A percentile compares a stretch with the other conserved stretches of the same genome.
phyloP scores from a whole-genome alignment of 495 filamentous ascomycete species.

The Aspergillus panamensis region DNA sequence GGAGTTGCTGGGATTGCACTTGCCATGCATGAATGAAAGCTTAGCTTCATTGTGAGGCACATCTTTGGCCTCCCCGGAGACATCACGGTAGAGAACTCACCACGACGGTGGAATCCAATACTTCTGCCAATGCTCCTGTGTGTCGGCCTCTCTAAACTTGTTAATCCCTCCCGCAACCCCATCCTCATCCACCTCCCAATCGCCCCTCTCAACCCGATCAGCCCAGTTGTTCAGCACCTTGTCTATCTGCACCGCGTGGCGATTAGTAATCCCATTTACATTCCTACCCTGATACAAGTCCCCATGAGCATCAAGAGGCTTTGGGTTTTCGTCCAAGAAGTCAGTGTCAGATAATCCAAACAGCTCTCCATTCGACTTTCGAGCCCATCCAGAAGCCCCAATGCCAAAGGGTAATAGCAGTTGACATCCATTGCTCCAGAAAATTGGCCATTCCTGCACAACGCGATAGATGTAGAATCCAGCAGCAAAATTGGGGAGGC shows the following conservation, averaged over 20 bases:
- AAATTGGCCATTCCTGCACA: conserved; percentile 8
- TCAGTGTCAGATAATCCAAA: conserved; percentile 5
- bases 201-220: conserved; percentile 34
- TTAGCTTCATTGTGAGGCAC: no score
- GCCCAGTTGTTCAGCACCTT: conserved; percentile 28
- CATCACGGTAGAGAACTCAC: conserved; percentile 16
- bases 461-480: conserved; percentile 12
- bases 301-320: conserved; percentile 6
- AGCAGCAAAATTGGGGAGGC: conserved; percentile 8
- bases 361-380: conserved; percentile 9
- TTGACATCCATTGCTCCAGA: conserved; percentile 15
- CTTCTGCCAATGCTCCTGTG: conserved; percentile 26
- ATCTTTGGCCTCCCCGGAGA: no score
- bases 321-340: conserved; percentile 3
- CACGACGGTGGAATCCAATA: conserved; percentile 34
- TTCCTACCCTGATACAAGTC: conserved; percentile 13
- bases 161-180: conserved; percentile 41
- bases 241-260: conserved; percentile 11
- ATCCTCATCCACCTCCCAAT: conserved; percentile 39
- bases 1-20: no score
- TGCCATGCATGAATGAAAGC: no score
- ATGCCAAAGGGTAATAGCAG: conserved; percentile 12
- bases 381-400: conserved; percentile 10
- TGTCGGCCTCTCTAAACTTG: conserved; percentile 37
- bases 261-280: conserved; percentile 13